Evolutionary conservation across 2,329 filamentous ascomycete species (phyloP).

Genomic region (Claviceps digitariae): DNA sequence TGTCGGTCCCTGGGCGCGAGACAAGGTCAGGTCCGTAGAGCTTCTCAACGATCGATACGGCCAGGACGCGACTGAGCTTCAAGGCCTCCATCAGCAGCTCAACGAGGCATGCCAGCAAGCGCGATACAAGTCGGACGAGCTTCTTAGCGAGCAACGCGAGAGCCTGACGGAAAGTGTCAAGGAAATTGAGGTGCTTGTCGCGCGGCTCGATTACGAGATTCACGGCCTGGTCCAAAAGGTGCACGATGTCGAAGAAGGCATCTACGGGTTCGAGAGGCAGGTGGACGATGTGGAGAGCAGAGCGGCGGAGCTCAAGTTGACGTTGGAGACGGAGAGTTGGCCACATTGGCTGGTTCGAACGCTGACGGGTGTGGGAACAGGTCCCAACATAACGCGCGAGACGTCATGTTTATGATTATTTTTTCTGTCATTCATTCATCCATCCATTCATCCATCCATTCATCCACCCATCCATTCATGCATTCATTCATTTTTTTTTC

Average conservation of each 20-base stretch:
- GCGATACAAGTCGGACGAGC: conserved; percentile 51
- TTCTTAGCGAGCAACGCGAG: conserved; percentile 55
- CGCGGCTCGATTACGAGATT: conserved; percentile 87
- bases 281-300: conserved; percentile 57
- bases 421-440: not conserved
- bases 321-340: conserved; percentile 52
- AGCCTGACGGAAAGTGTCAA: conserved; percentile 58
- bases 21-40: conserved; percentile 42
- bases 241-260: conserved; percentile 73
- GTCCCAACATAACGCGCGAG: conserved; percentile 37
- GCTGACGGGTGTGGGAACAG: conserved; percentile 45
- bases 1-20: conserved; percentile 47
- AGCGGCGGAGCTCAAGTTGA: conserved; percentile 46
- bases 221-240: conserved; percentile 66
- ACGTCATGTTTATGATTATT: conserved; percentile 6
- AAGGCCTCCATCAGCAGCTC: conserved; percentile 54
- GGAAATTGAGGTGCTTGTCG: conserved; percentile 67
- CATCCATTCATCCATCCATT: not conserved
- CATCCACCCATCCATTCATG: too few relatives aligned
- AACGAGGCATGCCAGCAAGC: conserved; percentile 57
- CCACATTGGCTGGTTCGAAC: conserved; percentile 50
- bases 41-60: conserved; percentile 48
- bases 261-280: conserved; percentile 66
- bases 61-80: conserved; percentile 50
- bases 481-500: not conserved